Evolutionary conservation across 352 stramenopile species (phyloP).

Genomic region (Phytophthora lateralis): DNA sequence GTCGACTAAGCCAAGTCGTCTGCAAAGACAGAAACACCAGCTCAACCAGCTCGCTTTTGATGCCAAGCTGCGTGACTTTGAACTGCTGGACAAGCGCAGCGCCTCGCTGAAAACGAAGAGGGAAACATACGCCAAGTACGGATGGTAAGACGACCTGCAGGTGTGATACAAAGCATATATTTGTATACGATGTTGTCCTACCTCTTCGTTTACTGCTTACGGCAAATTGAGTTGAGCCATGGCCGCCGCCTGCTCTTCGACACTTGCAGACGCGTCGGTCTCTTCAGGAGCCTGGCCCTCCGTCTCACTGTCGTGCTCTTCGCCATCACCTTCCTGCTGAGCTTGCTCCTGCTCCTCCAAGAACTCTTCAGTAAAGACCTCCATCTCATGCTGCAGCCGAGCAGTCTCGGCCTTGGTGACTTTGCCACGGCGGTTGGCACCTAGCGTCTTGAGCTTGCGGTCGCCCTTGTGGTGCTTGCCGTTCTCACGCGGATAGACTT

Average conservation of each 20-base stretch:
- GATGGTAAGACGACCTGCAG: conserved; percentile 46
- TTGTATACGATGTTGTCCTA: not conserved
- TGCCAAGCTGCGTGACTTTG: conserved; percentile 72
- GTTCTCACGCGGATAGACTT: conserved; percentile 60
- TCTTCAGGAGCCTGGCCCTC: conserved; percentile 17
- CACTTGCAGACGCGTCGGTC: conserved; percentile 12
- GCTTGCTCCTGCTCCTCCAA: conserved; percentile 57
- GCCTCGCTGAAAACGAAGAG: conserved; percentile 71
- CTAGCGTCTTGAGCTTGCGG: conserved; percentile 55
- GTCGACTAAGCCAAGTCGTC: conserved; percentile 65
- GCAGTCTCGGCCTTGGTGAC: conserved; percentile 61
- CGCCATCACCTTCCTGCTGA: conserved; percentile 25
- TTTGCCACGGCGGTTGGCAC: conserved; percentile 38
- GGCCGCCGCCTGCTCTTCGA: conserved; percentile 32
- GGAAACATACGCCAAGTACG: conserved; percentile 85
- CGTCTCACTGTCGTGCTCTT: conserved; percentile 18
- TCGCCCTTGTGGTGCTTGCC: conserved; percentile 42
- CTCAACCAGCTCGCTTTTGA: conserved; percentile 86
- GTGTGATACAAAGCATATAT: conserved; percentile 20
- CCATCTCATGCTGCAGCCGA: conserved; percentile 60
- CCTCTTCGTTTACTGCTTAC: conserved; percentile 13
- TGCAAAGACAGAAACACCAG: conserved; percentile 83
- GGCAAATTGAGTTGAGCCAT: conserved; percentile 36
- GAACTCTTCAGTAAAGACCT: conserved; percentile 68
- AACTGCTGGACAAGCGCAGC: conserved; percentile 72